Evolutionary conservation across 805 yeast genomes (phyloP).

Genomic region (Nadsonia fulvescens): DNA sequence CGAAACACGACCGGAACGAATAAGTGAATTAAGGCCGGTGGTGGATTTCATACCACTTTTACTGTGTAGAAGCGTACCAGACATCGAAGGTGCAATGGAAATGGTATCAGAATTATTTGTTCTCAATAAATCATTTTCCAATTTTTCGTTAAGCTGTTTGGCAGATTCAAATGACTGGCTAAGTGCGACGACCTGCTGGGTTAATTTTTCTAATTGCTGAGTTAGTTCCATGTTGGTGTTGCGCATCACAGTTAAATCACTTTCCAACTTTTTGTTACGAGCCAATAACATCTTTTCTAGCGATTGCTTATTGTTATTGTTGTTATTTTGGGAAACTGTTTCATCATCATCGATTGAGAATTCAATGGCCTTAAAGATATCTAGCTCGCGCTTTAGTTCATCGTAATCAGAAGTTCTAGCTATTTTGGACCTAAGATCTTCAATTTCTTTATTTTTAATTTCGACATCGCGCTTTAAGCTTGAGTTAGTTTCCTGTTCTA

Average conservation of each 20-base stretch:
- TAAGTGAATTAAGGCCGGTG: too few species aligned
- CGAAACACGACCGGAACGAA: constrained; percentile 24
- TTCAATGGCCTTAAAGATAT: constrained; percentile 53
- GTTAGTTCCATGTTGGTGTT: constrained; percentile 33
- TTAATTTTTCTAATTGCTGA: constrained; percentile 25
- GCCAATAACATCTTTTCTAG: constrained; percentile 46
- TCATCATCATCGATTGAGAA: constrained; percentile 28
- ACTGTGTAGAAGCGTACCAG: constrained; percentile 14
- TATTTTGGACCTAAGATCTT: constrained; percentile 30
- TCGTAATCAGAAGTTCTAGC: constrained; percentile 51
- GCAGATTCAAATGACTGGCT: constrained; percentile 3
- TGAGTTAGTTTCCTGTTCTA: constrained; percentile 21
- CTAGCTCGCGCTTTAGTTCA: constrained; percentile 60
- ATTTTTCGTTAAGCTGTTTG: constrained; percentile 30
- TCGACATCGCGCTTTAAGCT: constrained; percentile 27
- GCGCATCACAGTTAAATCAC: constrained; percentile 50
- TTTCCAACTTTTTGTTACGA: constrained; percentile 55
- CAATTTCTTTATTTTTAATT: constrained; percentile 33
- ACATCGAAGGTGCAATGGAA: constrained; percentile 18
- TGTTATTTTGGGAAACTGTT: constrained; percentile 9
- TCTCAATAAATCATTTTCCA: constrained; percentile 58
- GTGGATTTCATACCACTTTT: too few species aligned
- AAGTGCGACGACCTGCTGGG: constrained; percentile 9
- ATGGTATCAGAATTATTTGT: constrained; percentile 15
- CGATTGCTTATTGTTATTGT: constrained; percentile 8